These are phyloP conservation scores for Neocatenulostroma microsporum DNA, from an alignment of 2,329 filamentous ascomycete genomes.

Conservation along the genomic window DNA sequence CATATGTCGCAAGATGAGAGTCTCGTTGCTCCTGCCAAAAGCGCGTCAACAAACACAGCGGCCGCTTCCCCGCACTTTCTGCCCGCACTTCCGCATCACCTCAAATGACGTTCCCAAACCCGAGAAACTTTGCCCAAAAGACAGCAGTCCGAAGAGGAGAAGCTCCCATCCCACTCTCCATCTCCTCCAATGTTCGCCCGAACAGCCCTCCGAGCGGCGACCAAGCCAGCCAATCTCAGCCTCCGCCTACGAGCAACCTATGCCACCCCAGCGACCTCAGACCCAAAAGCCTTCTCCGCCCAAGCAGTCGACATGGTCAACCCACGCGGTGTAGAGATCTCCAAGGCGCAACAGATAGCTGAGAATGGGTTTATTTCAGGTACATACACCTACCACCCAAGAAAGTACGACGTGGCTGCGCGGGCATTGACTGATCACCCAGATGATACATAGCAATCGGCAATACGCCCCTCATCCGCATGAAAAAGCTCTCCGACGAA, in stretches of 20 bases:
- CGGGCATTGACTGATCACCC: slow-evolving; percentile 18
- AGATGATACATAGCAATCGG: slow-evolving; percentile 70
- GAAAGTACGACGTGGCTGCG: too few species aligned
- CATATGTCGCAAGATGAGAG: too few species aligned
- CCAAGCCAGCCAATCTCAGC: slow-evolving; percentile 15
- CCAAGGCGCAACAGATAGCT: slow-evolving; percentile 69
- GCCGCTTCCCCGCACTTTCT: background rate
- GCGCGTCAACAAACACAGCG: slow-evolving; percentile 4
- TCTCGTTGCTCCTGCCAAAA: too few species aligned
- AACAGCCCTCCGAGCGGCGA: slow-evolving; percentile 17
- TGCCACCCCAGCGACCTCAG: slow-evolving; percentile 13
- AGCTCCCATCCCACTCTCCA: too few species aligned
- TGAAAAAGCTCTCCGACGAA: slow-evolving; percentile 79
- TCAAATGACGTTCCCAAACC: background rate
- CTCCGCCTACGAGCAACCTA: slow-evolving; percentile 18
- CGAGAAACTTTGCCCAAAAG: slow-evolving; percentile 1
- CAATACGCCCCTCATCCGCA: slow-evolving; percentile 87
- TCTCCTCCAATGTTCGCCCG: slow-evolving; percentile 20
- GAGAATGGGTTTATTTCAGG: slow-evolving; percentile 71
- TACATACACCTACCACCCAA: slow-evolving; percentile 39
- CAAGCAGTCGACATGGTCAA: slow-evolving; percentile 21
- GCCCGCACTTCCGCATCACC: slow-evolving; percentile 1
- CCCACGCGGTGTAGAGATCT: slow-evolving; percentile 56
- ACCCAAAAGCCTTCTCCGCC: slow-evolving; percentile 13
- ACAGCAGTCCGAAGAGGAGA: too few species aligned